These are phyloP conservation scores for Phytophthora vignae DNA, from an alignment of 352 stramenopile genomes.

Conservation along the genomic window DNA sequence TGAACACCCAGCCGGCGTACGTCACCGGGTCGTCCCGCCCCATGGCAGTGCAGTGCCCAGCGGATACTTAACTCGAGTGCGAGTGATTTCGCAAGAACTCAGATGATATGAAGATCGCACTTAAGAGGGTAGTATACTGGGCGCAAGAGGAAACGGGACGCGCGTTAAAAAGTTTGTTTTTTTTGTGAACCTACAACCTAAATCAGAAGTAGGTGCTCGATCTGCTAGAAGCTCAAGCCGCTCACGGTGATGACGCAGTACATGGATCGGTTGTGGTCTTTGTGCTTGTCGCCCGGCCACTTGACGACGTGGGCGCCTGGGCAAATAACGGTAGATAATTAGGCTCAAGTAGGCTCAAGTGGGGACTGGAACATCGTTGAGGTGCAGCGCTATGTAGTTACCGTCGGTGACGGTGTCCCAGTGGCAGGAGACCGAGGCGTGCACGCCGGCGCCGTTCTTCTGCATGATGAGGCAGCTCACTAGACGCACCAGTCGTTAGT, in stretches of 20 bases:
- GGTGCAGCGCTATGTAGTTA: conserved; percentile 16
- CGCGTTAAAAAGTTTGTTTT: too few relatives aligned
- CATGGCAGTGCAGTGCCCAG: conserved; percentile 17
- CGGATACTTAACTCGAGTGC: conserved; percentile 29
- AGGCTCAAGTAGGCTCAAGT: neutral
- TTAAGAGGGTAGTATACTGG: conserved; percentile 11
- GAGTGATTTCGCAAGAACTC: conserved; percentile 31
- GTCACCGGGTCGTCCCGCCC: conserved; percentile 57
- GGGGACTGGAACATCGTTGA: neutral
- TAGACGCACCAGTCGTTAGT: conserved; percentile 21
- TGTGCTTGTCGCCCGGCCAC: conserved; percentile 91
- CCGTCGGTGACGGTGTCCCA: conserved; percentile 93
- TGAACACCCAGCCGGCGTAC: conserved; percentile 82
- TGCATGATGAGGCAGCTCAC: conserved; percentile 94
- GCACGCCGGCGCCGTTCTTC: conserved; percentile 93
- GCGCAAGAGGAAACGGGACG: neutral
- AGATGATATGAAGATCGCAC: conserved; percentile 23
- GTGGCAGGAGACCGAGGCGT: conserved; percentile 89
- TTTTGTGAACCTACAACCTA: neutral
- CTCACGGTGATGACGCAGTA: conserved; percentile 91
- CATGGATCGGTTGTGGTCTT: conserved; percentile 91
- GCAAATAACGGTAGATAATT: neutral
- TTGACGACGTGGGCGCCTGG: conserved; percentile 84
- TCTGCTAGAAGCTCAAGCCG: conserved; percentile 78
- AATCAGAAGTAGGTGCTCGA: conserved; percentile 28